phyloP scores from a whole-genome alignment of 371 early-diverging fungal species.

The Lichtheimia ornata region DNA sequence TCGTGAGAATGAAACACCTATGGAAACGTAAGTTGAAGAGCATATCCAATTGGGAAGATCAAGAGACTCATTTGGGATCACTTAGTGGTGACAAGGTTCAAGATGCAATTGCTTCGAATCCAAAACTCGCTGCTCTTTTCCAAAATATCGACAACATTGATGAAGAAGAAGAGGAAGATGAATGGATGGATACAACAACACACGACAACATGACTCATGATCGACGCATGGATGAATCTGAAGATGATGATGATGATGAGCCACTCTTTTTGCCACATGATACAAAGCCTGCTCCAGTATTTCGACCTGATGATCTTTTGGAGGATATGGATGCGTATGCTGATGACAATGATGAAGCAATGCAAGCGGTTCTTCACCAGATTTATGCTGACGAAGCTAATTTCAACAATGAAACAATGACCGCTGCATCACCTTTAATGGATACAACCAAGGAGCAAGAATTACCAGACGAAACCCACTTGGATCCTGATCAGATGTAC shows the following conservation, averaged over 20 bases:
- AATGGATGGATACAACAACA: slow-evolving; percentile 11
- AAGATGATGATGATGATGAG: slow-evolving; percentile 30
- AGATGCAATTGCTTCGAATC: slow-evolving; percentile 34
- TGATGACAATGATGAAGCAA: slow-evolving; percentile 50
- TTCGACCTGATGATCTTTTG: slow-evolving; percentile 8
- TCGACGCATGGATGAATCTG: slow-evolving; percentile 32
- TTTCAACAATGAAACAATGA: slow-evolving; percentile 5
- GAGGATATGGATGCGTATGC: slow-evolving; percentile 48
- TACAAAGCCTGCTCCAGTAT: not conserved
- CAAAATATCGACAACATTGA: slow-evolving; percentile 19
- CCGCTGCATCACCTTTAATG: not conserved
- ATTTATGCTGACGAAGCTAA: slow-evolving; percentile 34
- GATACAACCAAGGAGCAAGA: not conserved
- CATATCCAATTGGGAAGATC: too few relatives aligned
- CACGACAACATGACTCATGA: slow-evolving; percentile 40
- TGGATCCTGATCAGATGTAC: slow-evolving; percentile 20
- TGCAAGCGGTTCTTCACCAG: slow-evolving; percentile 51
- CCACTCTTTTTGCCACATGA: slow-evolving; percentile 11
- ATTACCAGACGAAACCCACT: not conserved
- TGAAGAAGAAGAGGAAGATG: slow-evolving; percentile 14
- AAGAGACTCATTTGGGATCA: not conserved
- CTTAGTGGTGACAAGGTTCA: slow-evolving; percentile 28
- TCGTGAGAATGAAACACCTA: too few relatives aligned
- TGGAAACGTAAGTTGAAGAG: too few relatives aligned
- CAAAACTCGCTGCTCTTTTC: slow-evolving; percentile 34